Percentiles rank a stretch among this genome's conserved stretches.
These are phyloP conservation scores for Boletus bicolor DNA, from an alignment of 768 basidiomycete genomes.

Conservation along the genomic window DNA sequence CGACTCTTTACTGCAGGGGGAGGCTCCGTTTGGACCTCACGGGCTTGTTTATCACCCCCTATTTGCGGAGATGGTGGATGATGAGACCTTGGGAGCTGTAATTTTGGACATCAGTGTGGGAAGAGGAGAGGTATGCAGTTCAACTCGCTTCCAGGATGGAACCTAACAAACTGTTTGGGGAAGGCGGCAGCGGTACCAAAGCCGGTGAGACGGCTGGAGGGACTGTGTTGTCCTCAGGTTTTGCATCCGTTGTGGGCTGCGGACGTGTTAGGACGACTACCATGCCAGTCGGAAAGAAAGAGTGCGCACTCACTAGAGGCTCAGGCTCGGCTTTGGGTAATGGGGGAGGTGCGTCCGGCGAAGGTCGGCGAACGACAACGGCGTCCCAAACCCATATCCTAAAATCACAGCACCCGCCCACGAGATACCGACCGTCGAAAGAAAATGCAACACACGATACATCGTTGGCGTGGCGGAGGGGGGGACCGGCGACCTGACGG, in stretches of 20 bases:
- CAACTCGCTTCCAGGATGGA: slow-evolving; percentile 21
- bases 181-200: slow-evolving; percentile 24
- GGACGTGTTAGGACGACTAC: background rate
- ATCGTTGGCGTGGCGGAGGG: slow-evolving; percentile 28
- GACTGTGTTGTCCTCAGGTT: background rate
- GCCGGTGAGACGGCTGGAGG: slow-evolving; percentile 10
- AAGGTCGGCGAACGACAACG: slow-evolving; percentile 16
- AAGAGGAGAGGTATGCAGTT: background rate
- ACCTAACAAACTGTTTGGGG: slow-evolving; percentile 12
- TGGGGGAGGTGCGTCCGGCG: slow-evolving; percentile 8
- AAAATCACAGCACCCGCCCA: slow-evolving; percentile 29
- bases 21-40: slow-evolving; percentile 9
- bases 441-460: slow-evolving; percentile 35
- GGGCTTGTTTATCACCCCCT: background rate
- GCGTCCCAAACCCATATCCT: slow-evolving; percentile 31
- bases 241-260: slow-evolving; percentile 10
- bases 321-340: slow-evolving; percentile 7
- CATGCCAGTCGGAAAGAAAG: background rate
- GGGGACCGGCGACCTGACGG: slow-evolving; percentile 14
- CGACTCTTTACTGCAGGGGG: background rate
- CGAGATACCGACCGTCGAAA: slow-evolving; percentile 25
- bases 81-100: slow-evolving; percentile 16
- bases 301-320: slow-evolving; percentile 9
- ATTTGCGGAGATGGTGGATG: slow-evolving; percentile 1
- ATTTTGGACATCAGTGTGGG: background rate